Conservation (phyloP, 2,329 filamentous ascomycete genomes). For the Mariannaea elegans region DNA sequence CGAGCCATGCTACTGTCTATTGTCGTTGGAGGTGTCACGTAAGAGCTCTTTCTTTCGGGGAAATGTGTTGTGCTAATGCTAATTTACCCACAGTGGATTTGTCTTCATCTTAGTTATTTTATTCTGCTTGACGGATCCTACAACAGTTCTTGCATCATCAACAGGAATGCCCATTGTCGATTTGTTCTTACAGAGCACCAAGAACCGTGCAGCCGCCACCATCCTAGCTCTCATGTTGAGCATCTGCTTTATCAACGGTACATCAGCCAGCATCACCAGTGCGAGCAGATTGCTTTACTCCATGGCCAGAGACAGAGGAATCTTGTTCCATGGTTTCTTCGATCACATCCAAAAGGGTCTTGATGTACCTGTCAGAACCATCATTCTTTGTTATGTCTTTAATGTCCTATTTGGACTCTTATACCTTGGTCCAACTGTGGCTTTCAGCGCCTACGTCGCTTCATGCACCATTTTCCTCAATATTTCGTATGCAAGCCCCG, state of each 20-base stretch:
- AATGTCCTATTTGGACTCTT: constrained; percentile 54
- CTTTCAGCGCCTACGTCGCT: constrained; percentile 54
- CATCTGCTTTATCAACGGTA: constrained; percentile 57
- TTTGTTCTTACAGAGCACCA: constrained; percentile 53
- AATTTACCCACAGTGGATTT: constrained; percentile 37
- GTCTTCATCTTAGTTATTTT: constrained; percentile 53
- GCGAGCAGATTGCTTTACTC: constrained; percentile 53
- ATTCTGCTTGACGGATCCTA: constrained; percentile 51
- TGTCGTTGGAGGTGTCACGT: constrained; percentile 53
- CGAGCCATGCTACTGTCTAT: constrained; percentile 55
- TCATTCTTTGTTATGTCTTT: constrained; percentile 50
- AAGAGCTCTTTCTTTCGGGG: constrained; percentile 25
- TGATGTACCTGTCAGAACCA: constrained; percentile 51
- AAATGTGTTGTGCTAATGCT: not conserved
- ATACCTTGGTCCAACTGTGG: constrained; percentile 52
- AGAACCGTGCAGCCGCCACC: constrained; percentile 49
- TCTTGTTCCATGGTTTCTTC: constrained; percentile 43
- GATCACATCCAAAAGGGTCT: constrained; percentile 45
- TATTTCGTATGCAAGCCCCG: constrained; percentile 53
- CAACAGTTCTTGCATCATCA: constrained; percentile 45
- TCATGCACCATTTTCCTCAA: constrained; percentile 55
- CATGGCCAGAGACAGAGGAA: constrained; percentile 55
- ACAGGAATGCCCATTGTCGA: constrained; percentile 58
- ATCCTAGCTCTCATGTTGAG: constrained; percentile 52
- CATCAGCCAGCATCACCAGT: constrained; percentile 54